Base-by-base conservation (phyloP, 2,329 filamentous ascomycete genomes). In the Penicillium frequentans region DNA sequence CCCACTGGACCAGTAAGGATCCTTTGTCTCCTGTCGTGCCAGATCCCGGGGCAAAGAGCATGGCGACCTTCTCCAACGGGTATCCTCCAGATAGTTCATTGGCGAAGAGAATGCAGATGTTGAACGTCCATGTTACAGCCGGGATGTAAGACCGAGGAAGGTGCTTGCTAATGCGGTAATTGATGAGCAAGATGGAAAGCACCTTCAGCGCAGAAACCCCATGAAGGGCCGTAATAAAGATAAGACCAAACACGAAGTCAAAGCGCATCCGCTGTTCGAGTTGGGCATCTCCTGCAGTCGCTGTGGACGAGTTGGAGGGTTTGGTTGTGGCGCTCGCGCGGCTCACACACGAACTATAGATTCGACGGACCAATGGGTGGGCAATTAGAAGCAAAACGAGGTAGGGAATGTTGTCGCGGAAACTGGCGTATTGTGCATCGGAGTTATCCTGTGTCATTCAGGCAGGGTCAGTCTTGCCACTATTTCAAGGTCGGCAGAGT, bases 31-130 rank as follows among this genome's bases (percentile, higher is more conserved):
- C 50, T 10, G 75, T 69, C 23, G 72, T 68, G 5, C 76, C 59
- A 21, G 66, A 55, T 7, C 57, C 60, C 6, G 62, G 55, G 10
- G 72, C 11, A 73, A 77, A 39, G 89, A 70, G 47, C 82, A 72
- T 44, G 2, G 87, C 85, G 5, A 96, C 80, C 23, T 80, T 79
- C 14, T 82, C 83, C 60, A 91, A 89, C 13, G 78, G 86, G 71
- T 96, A 99, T 3, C 95, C 95, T 48, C 83, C 77, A 51, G 81
- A 86, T 6, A 97, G 76, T 74, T 99, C 95, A 70, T 99, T 99
- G 52, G 91, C 87, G 70, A 99, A 98, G 35, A 99, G 78, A 5
- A 87, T 89, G 26, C 81, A 82, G 54, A 99, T 84, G 68, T 96
- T 97, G 80, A 97, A 98, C 3, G 86, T 74, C 95, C 96, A 99